phyloP scores from a whole-genome alignment of 1,284 basidiomycete species.

The Boletus semigastroideus region DNA sequence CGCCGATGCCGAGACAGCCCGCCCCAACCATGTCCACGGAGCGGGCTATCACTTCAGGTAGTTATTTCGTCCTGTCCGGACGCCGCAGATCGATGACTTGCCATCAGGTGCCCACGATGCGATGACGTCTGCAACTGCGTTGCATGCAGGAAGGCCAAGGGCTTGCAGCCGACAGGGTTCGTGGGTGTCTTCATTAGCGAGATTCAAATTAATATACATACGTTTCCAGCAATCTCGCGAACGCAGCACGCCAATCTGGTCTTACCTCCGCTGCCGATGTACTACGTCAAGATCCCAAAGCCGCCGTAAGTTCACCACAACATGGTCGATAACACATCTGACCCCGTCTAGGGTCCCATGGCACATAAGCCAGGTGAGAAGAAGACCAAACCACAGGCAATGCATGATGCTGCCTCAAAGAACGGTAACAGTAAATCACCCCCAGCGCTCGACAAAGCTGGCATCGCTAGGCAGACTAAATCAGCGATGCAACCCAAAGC shows the following conservation, averaged over 20 bases:
- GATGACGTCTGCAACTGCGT: slow-evolving; percentile 64
- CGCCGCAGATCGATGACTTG: slow-evolving; percentile 14
- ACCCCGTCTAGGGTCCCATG: slow-evolving; percentile 30
- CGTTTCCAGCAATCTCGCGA: slow-evolving; percentile 36
- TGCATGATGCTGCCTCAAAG: slow-evolving; percentile 7
- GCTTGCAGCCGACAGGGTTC: slow-evolving; percentile 59
- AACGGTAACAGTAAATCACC: slow-evolving; percentile 7
- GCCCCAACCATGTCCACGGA: slow-evolving; percentile 37
- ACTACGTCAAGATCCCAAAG: slow-evolving; percentile 34
- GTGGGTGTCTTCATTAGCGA: slow-evolving; percentile 4
- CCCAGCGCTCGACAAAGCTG: slow-evolving; percentile 16
- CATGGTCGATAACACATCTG: slow-evolving; percentile 5
- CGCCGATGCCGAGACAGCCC: slow-evolving; percentile 22
- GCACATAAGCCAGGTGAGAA: slow-evolving; percentile 28
- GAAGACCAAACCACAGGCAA: slow-evolving; percentile 9
- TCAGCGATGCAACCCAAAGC: slow-evolving; percentile 2
- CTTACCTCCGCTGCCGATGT: slow-evolving; percentile 41
- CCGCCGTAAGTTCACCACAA: slow-evolving; percentile 30
- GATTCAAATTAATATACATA: slow-evolving; percentile 6
- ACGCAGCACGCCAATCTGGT: slow-evolving; percentile 36
- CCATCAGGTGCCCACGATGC: slow-evolving; percentile 65
- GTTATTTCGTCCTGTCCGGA: slow-evolving; percentile 12
- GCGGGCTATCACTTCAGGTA: slow-evolving; percentile 56
- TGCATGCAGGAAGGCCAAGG: slow-evolving; percentile 59
- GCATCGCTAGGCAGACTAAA: slow-evolving; percentile 7